Base-by-base conservation (phyloP, 495 filamentous ascomycete species). In the Tuber umbilicatum region DNA sequence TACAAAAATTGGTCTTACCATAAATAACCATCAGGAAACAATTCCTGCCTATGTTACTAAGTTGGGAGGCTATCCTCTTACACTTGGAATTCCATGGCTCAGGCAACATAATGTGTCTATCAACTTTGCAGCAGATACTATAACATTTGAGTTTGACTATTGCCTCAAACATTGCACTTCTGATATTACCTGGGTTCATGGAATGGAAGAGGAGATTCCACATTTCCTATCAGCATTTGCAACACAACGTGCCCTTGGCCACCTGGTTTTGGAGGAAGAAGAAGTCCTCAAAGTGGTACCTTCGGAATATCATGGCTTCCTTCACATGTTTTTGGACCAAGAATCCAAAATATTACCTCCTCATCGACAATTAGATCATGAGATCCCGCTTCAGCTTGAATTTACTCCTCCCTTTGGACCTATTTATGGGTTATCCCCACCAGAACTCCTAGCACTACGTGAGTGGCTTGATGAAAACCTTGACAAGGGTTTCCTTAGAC, bases 311-410 rank as follows among this genome's bases (percentile, higher is more conserved):
- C 75, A 76, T 50, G 42, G 70, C 0, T 76, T 43, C n/a, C n/a
- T 70, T 4, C 3, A 23, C 27, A 27, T 76, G 71, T 76, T 76
- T 7, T 40, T 9, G n/a, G n/a, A n/a, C n/a, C 3, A 9, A 40
- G 39, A 2, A 9, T 9, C 3, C 43, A 72, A 5, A 37, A 60
- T 41, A 4, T 23, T 69, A 50, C 64, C 69, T 17, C 64, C 73
- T 9, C 70, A 76, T 50, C 74, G 55, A 27, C 70, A 5, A 19
- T 76, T 68, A 37, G 74, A 76, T 45, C 50, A 76, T 35, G 67
- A 47, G 70, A 73, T 76, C 17, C 45, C 70, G 5, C 38, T 73
- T 17, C 39, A 73, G 45, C 45, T 68, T 41, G 74, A 69, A 7
- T 76, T 73, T 50, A 40, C 37, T 14, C 74, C 45, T 4, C 74